phyloP scores from a whole-genome alignment of 805 yeast genomes.

The Nakazawaea molendinolei region DNA sequence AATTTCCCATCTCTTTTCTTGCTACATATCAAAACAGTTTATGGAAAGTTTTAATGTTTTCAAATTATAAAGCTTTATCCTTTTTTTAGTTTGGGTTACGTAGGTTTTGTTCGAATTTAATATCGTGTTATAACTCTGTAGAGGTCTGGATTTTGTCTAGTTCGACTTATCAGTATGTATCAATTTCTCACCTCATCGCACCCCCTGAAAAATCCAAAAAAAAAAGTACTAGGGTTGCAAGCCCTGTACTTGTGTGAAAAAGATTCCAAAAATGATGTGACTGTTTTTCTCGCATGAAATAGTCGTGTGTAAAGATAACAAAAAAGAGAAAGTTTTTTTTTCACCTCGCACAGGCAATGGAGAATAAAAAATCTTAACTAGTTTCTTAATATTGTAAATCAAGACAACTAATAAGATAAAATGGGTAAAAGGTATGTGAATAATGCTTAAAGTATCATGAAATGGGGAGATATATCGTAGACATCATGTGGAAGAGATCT shows the following conservation, averaged over 20 bases:
- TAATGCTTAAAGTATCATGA: background rate
- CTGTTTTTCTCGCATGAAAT: no score
- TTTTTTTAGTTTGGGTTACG: conserved; percentile 11
- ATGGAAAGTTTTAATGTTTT: conserved; percentile 13
- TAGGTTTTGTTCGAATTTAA: conserved; percentile 4
- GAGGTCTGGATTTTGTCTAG: background rate
- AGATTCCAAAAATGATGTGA: no score
- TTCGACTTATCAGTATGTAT: background rate
- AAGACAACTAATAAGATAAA: conserved; percentile 23
- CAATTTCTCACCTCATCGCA: no score
- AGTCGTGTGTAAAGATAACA: conserved; percentile 1
- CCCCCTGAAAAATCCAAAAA: no score
- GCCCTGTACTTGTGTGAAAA: no score
- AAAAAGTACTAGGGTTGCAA: no score
- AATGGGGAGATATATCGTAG: background rate
- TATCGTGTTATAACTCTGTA: background rate
- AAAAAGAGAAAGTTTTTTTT: no score
- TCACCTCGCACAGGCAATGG: no score
- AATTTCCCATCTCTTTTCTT: background rate
- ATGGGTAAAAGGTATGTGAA: conserved; percentile 45
- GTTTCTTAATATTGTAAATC: conserved; percentile 5
- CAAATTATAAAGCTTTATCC: conserved; percentile 9
- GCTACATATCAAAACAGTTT: conserved; percentile 9
- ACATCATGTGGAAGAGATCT: no score
- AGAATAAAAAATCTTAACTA: background rate